phyloP scores from a whole-genome alignment of 768 basidiomycete genomes.

The Albatrellus ellisii region DNA sequence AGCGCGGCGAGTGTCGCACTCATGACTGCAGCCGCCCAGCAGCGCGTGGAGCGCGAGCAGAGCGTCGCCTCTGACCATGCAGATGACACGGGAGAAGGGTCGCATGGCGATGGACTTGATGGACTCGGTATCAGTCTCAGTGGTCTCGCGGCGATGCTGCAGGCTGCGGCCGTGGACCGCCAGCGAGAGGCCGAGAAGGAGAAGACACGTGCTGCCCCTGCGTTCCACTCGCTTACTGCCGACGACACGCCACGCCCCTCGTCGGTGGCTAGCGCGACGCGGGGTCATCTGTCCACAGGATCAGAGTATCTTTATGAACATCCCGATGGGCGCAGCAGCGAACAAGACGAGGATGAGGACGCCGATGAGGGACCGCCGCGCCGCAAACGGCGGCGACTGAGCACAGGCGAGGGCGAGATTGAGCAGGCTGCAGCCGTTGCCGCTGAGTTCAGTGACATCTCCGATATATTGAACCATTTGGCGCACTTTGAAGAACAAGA shows the following conservation, averaged over 20 bases:
- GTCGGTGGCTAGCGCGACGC: not conserved
- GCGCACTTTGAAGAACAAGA: conserved; percentile 53
- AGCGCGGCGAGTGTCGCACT: conserved; percentile 54
- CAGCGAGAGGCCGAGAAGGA: conserved; percentile 32
- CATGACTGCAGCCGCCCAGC: conserved; percentile 54
- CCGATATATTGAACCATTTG: conserved; percentile 67
- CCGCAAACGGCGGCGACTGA: conserved; percentile 14
- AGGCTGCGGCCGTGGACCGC: conserved; percentile 33
- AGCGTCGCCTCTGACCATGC: not conserved
- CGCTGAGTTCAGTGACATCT: conserved; percentile 62
- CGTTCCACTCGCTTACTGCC: conserved; percentile 68
- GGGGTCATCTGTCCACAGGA: conserved; percentile 16
- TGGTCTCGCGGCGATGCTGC: conserved; percentile 66
- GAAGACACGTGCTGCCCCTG: conserved; percentile 56
- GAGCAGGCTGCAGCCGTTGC: conserved; percentile 32
- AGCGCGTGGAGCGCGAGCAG: conserved; percentile 30
- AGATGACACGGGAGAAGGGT: conserved; percentile 17
- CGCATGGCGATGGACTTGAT: conserved; percentile 10
- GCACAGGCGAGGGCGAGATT: conserved; percentile 20
- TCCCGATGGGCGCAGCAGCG: conserved; percentile 7
- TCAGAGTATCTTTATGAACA: conserved; percentile 19
- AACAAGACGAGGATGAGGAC: conserved; percentile 19
- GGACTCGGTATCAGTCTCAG: conserved; percentile 44
- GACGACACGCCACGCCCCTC: conserved; percentile 23
- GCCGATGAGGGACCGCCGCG: conserved; percentile 6